phyloP scores from a whole-genome alignment of 352 stramenopile species.

The Pilasporangium apinafurcum region DNA sequence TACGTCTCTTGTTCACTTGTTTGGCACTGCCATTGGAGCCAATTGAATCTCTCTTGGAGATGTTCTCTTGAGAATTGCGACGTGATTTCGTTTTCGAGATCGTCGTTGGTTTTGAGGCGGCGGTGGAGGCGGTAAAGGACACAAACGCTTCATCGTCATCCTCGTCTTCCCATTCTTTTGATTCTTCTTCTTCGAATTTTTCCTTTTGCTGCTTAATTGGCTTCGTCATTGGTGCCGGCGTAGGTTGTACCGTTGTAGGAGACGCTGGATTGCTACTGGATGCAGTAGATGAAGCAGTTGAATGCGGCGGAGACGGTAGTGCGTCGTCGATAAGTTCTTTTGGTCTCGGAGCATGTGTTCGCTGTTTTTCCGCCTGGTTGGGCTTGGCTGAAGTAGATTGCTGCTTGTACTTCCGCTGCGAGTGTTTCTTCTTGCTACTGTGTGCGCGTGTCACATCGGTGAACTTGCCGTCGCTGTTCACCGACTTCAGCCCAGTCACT shows the following conservation, averaged over 20 bases:
- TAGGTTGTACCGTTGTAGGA: not conserved
- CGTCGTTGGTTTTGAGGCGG: not conserved
- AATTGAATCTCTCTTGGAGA: no score
- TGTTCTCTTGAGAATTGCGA: no score
- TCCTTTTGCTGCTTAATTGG: not conserved
- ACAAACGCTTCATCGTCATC: slow-evolving; percentile 13
- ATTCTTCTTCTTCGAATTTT: not conserved
- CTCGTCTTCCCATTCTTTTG: not conserved
- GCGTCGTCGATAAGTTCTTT: not conserved
- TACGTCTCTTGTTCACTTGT: slow-evolving; percentile 18
- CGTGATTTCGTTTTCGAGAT: not conserved
- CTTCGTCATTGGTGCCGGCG: not conserved
- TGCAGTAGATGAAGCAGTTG: slow-evolving; percentile 9
- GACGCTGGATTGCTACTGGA: slow-evolving; percentile 7
- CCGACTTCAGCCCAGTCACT: slow-evolving; percentile 28
- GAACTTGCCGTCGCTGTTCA: slow-evolving; percentile 71
- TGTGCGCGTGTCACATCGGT: slow-evolving; percentile 13
- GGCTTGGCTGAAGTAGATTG: no score
- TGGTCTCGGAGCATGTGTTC: not conserved
- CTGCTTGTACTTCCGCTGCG: slow-evolving; percentile 3
- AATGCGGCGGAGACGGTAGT: slow-evolving; percentile 6
- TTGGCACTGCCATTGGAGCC: no score
- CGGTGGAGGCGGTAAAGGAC: slow-evolving; percentile 14
- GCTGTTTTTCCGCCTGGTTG: not conserved
- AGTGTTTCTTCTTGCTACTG: slow-evolving; percentile 6